These are phyloP conservation scores for Boletus sensibilis DNA, from an alignment of 768 basidiomycete genomes.

Conservation along the genomic window DNA sequence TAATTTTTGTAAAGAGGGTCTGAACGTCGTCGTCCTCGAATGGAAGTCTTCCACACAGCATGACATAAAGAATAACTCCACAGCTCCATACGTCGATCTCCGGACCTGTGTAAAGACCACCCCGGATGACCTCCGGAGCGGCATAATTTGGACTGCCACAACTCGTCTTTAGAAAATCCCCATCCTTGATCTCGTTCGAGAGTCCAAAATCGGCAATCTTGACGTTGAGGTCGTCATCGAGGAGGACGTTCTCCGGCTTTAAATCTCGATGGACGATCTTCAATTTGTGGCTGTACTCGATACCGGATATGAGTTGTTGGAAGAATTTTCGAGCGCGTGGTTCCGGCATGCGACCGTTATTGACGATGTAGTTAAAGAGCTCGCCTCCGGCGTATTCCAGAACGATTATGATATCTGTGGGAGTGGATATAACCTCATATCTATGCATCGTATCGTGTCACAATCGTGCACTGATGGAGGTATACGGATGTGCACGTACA, in stretches of 20 bases:
- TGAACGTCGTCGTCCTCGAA: constrained; percentile 98
- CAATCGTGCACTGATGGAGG: neutral
- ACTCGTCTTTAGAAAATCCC: constrained; percentile 94
- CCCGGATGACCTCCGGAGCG: constrained; percentile 95
- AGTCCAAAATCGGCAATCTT: constrained; percentile 99
- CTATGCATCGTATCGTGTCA: constrained; percentile 35
- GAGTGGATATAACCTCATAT: constrained; percentile 89
- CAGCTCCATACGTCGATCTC: constrained; percentile 99
- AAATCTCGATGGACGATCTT: constrained; percentile 98
- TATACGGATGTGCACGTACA: constrained; percentile 50
- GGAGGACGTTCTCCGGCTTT: constrained; percentile 93
- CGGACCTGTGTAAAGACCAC: constrained; percentile 92
- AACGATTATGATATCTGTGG: constrained; percentile 96
- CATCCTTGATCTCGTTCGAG: constrained; percentile 93
- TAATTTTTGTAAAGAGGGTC: constrained; percentile 90
- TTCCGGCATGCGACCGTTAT: constrained; percentile 90
- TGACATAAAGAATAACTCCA: constrained; percentile 98
- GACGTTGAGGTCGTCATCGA: constrained; percentile 83
- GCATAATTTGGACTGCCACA: constrained; percentile 99
- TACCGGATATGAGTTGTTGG: constrained; percentile 96
- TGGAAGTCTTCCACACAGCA: constrained; percentile 92
- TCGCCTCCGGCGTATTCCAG: constrained; percentile 96
- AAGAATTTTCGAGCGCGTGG: constrained; percentile 89
- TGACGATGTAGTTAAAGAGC: constrained; percentile 96
- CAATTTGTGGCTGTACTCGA: constrained; percentile 94